These are phyloP conservation scores for Bocquillonia castaneifolia DNA, from an alignment of 441 rosid genomes.

Conservation along the genomic window DNA sequence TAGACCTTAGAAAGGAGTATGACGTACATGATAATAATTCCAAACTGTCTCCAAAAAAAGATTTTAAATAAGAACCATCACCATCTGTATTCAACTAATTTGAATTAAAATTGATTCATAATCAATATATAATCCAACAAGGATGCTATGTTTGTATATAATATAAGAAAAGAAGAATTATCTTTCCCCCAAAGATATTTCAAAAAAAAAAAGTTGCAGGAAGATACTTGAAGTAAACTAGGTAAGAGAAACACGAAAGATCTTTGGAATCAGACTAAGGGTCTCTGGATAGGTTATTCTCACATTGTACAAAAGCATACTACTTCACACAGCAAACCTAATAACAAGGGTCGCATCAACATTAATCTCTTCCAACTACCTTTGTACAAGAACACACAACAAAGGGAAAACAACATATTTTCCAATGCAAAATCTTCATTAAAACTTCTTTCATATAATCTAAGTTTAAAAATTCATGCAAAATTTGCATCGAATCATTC, in stretches of 20 bases:
- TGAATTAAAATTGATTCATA: constrained; percentile 42
- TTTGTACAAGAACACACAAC: not conserved
- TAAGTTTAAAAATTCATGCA: not conserved
- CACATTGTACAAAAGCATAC: not conserved
- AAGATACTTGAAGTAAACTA: not conserved
- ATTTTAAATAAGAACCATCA: constrained; percentile 66
- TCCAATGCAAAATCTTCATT: not conserved
- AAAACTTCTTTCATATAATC: not conserved
- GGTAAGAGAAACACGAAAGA: not conserved
- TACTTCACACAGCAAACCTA: not conserved
- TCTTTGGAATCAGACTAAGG: not conserved
- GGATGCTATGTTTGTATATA: constrained; percentile 25
- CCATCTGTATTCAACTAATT: constrained; percentile 63
- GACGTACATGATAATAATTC: constrained; percentile 66
- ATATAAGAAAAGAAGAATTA: constrained; percentile 13
- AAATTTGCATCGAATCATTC: not conserved
- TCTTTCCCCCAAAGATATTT: constrained; percentile 10
- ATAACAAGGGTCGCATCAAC: not conserved
- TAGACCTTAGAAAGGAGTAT: constrained; percentile 70
- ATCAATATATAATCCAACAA: constrained; percentile 26
- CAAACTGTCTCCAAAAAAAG: constrained; percentile 77
- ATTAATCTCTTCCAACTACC: not conserved
- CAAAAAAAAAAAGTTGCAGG: not conserved
- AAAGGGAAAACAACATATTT: not conserved
- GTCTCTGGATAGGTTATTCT: not conserved